These are phyloP conservation scores for Cornus kousa DNA, from an alignment of 148 eudicot species.

Conservation along the genomic window DNA sequence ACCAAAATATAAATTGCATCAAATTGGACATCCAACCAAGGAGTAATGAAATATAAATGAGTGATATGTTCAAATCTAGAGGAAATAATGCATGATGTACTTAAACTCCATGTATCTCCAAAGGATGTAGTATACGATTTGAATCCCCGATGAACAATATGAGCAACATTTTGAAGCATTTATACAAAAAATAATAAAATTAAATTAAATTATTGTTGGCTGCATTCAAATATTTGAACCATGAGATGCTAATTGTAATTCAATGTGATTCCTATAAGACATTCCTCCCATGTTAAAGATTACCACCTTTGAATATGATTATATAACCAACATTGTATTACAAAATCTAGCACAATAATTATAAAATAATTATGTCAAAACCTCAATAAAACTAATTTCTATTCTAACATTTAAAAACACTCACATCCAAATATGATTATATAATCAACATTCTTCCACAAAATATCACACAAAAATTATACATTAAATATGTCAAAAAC, in stretches of 20 bases:
- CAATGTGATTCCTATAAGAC: not conserved
- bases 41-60: not conserved
- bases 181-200: too few relatives aligned
- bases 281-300: not conserved
- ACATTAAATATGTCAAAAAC: not conserved
- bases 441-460: not conserved
- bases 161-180: not conserved
- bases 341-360: not conserved
- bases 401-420: too few relatives aligned
- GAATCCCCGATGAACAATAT: not conserved
- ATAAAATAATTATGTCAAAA: not conserved
- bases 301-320: not conserved
- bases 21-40: constrained; percentile 2
- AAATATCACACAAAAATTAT: too few relatives aligned
- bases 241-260: not conserved
- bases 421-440: not conserved
- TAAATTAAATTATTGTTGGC: not conserved
- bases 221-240: not conserved
- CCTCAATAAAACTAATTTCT: not conserved
- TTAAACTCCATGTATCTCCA: not conserved
- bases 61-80: not conserved
- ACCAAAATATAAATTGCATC: constrained; percentile 1
- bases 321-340: not conserved
- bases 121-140: not conserved
- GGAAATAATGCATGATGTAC: not conserved